phyloP scores from a whole-genome alignment of 495 filamentous ascomycete species.

The Opeltia flavorubescens region DNA sequence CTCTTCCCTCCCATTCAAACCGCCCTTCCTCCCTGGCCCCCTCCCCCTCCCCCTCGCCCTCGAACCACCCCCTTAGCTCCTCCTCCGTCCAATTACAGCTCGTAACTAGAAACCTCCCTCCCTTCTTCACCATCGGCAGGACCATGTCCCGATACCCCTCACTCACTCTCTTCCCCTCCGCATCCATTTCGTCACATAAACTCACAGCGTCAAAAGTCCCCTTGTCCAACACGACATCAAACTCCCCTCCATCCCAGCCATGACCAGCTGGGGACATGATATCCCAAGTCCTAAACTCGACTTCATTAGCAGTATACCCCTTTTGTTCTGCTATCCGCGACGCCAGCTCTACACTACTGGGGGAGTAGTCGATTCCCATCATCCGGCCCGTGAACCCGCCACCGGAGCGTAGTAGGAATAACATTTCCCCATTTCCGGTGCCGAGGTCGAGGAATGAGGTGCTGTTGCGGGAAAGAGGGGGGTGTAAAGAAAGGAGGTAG shows the following conservation, averaged over 20 bases:
- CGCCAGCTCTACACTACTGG: constrained; percentile 57
- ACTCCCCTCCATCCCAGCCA: constrained; percentile 30
- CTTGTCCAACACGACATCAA: constrained; percentile 87
- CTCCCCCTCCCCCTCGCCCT: constrained; percentile 16
- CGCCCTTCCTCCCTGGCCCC: constrained; percentile 24
- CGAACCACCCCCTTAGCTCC: constrained; percentile 70
- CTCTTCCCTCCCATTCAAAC: constrained; percentile 44
- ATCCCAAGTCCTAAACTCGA: constrained; percentile 66
- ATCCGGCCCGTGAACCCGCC: constrained; percentile 45
- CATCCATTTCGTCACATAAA: constrained; percentile 47
- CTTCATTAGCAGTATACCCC: constrained; percentile 14
- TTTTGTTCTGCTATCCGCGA: constrained; percentile 27
- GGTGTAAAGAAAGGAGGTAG: constrained; percentile 25
- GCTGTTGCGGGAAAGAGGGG: constrained; percentile 23
- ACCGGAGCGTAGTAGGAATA: constrained; percentile 57
- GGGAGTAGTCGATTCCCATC: constrained; percentile 81
- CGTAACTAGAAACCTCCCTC: constrained; percentile 69
- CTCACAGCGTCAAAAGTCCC: constrained; percentile 93
- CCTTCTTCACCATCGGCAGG: constrained; percentile 45
- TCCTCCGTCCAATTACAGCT: constrained; percentile 97
- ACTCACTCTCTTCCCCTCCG: constrained; percentile 38
- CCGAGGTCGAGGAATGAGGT: constrained; percentile 58
- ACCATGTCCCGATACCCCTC: constrained; percentile 63
- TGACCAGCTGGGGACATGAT: constrained; percentile 36
- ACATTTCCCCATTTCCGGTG: constrained; percentile 81